Conservation (phyloP, 2,329 filamentous ascomycete species). For the Metarhizium anisopliae region DNA sequence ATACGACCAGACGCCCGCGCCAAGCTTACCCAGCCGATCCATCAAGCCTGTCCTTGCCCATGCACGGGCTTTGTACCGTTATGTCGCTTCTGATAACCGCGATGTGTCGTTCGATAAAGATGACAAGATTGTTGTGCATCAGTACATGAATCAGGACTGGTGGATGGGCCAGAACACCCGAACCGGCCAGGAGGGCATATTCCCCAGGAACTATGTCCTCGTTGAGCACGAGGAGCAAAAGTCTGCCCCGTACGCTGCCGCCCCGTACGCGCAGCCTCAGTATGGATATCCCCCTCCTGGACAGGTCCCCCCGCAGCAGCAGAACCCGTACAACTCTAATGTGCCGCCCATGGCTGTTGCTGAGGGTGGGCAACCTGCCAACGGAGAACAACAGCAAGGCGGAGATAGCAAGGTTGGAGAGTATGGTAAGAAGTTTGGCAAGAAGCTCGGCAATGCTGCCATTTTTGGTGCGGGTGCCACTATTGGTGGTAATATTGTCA, state of each 20-base stretch:
- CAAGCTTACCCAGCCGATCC: conserved; percentile 30
- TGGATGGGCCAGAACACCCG: conserved; percentile 84
- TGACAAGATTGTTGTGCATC: conserved; percentile 70
- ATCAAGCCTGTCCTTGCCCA: conserved; percentile 56
- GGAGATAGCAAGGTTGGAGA: conserved; percentile 55
- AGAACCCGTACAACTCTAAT: conserved; percentile 57
- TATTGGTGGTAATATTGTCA: conserved; percentile 82
- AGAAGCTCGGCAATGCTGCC: conserved; percentile 73
- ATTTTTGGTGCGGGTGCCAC: conserved; percentile 92
- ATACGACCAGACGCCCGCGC: conserved; percentile 39
- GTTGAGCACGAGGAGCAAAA: conserved; percentile 53
- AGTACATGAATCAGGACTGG: conserved; percentile 97
- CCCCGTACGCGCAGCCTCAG: conserved; percentile 28
- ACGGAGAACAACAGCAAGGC: conserved; percentile 31
- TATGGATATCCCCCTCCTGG: conserved; percentile 17
- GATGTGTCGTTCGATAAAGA: conserved; percentile 75
- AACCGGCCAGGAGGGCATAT: conserved; percentile 82
- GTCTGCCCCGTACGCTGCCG: conserved; percentile 18
- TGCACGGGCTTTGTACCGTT: conserved; percentile 76
- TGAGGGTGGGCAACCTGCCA: conserved; percentile 35
- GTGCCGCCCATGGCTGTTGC: conserved; percentile 69
- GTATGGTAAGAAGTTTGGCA: conserved; percentile 89
- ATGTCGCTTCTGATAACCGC: conserved; percentile 68
- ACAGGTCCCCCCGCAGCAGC: conserved; percentile 35
- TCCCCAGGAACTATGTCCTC: conserved; percentile 84